phyloP scores from a whole-genome alignment of 75 land plant species.

The Gnetum montanum region DNA sequence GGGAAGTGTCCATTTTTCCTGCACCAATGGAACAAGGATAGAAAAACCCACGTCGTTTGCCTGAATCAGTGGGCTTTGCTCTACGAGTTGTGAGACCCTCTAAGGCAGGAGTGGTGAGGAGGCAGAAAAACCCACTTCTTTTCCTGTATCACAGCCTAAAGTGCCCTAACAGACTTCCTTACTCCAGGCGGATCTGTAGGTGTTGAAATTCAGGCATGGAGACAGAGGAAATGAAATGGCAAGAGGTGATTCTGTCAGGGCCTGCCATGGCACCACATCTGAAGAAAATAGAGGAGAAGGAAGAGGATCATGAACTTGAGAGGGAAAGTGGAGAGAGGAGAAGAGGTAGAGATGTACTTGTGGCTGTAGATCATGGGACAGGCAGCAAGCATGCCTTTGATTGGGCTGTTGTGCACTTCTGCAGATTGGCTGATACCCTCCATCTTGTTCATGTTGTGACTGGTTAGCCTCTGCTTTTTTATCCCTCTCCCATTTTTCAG shows the following conservation, averaged over 20 bases:
- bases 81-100: too few species aligned
- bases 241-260: constrained; percentile 32
- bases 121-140: too few species aligned
- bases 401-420: constrained; percentile 75
- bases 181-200: neutral
- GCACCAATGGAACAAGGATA: too few species aligned
- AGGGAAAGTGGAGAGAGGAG: constrained; percentile 59
- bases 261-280: too few species aligned
- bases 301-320: constrained; percentile 42
- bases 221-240: constrained; percentile 27
- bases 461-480: constrained; percentile 13
- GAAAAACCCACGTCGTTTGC: too few species aligned
- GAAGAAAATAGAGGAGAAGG: too few species aligned
- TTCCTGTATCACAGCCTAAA: too few species aligned
- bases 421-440: constrained; percentile 73
- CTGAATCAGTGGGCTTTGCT: too few species aligned
- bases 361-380: constrained; percentile 72
- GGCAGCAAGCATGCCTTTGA: constrained; percentile 78
- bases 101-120: too few species aligned
- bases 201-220: constrained; percentile 10
- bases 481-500: neutral
- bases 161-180: too few species aligned
- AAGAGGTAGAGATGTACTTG: constrained; percentile 55
- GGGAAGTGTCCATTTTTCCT: too few species aligned
- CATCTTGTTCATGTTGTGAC: constrained; percentile 76